phyloP scores from a whole-genome alignment of 2,329 filamentous ascomycete species.

The Aspergillus tanneri region DNA sequence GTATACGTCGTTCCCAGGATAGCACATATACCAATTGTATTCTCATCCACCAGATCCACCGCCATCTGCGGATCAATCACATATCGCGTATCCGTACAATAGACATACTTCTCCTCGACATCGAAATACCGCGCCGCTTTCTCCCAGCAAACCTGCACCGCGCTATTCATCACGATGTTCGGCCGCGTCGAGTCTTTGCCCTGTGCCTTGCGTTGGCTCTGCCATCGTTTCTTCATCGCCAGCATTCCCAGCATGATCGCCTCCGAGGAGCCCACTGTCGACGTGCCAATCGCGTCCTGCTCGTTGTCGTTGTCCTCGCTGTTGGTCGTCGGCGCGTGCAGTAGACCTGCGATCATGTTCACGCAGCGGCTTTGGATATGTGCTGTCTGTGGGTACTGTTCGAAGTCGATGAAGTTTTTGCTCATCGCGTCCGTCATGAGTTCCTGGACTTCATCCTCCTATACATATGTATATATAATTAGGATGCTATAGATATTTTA shows the following conservation, averaged over 20 bases:
- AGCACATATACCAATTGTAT: slow-evolving; percentile 73
- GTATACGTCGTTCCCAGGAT: slow-evolving; percentile 73
- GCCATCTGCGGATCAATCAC: slow-evolving; percentile 64
- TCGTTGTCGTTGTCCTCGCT: slow-evolving; percentile 44
- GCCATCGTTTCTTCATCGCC: slow-evolving; percentile 74
- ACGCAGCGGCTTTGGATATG: slow-evolving; percentile 66
- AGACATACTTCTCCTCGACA: slow-evolving; percentile 54
- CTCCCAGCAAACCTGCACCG: slow-evolving; percentile 70
- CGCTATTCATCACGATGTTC: slow-evolving; percentile 73
- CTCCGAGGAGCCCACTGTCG: slow-evolving; percentile 70
- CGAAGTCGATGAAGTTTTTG: slow-evolving; percentile 72
- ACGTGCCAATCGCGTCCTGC: slow-evolving; percentile 62
- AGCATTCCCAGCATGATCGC: slow-evolving; percentile 69
- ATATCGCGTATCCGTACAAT: slow-evolving; percentile 60
- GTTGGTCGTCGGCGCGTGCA: slow-evolving; percentile 60
- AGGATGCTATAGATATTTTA: background rate
- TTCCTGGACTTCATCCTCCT: slow-evolving; percentile 61
- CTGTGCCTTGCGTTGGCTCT: slow-evolving; percentile 58
- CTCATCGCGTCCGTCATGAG: slow-evolving; percentile 67
- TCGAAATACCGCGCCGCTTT: slow-evolving; percentile 75
- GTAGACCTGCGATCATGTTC: slow-evolving; percentile 66
- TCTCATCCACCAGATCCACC: slow-evolving; percentile 68
- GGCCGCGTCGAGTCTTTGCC: slow-evolving; percentile 65
- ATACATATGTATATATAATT: background rate
- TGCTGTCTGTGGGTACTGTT: slow-evolving; percentile 61